Base-by-base conservation (phyloP, 768 basidiomycete genomes). In the Fistulinella prunicolor region DNA sequence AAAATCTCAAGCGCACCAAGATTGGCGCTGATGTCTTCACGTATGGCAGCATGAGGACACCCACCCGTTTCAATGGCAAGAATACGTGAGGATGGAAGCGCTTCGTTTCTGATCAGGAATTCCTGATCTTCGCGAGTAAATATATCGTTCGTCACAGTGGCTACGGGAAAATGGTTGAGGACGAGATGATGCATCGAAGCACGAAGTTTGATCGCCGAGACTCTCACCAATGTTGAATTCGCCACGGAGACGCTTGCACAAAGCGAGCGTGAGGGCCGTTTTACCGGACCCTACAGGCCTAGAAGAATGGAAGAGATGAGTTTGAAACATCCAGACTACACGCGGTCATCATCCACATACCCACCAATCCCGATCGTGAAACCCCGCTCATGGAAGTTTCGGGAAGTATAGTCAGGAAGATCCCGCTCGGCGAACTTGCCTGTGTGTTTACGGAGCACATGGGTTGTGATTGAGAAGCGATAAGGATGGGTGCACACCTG, bases 291-390 rank as follows among this genome's bases (percentile, higher is more conserved):
- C 94, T n/a, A 98, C 94, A 2, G 94, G 94, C 0, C 94, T 96
- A 38, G 22, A 46, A 54, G 32, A 32, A 42, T n/a, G 42, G 24
- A 16, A 40, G 30, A 21, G 12, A 38, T 50, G 32, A 29, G 35
- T 21, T n/a, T 2, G 32, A 46, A 35, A 23, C 6, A 13, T 6
- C 8, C 40, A 34, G 26, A 10, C 6, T 28, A 36, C 30, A 45
- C 53, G 10, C 26, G 37, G 42, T 16, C 22, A n/a, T 29, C 13
- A 37, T 34, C 29, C 6, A 69, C 85, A 40, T 60, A 94, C 94
- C 94, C 94, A 61, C 95, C 95, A 46, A 98, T 97, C n/a, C 95
- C 95, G 50, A 99, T 74, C 0, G 95, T 98, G 70, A 97, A 99
- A 1, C 89, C 96, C 53, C 95, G 75, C 70, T 97, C 94, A 43